Evolutionary conservation across 176 grass and related monocot genomes (phyloP), one percentile per base, ranked within the genome.

Genomic region (Eragrostis curvula): DNA sequence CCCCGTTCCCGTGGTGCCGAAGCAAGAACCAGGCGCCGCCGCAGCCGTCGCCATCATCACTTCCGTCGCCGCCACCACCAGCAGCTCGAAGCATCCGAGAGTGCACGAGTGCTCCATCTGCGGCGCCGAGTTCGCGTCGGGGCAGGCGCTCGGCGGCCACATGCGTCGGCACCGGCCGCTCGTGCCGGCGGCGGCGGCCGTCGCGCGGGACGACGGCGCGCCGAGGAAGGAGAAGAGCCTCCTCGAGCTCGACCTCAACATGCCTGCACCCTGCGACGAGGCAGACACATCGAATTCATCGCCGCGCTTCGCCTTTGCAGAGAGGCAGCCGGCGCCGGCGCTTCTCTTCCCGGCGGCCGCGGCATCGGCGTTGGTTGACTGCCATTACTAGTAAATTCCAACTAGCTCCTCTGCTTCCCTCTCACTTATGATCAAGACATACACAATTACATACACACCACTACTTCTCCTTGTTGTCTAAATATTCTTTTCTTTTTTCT

Each of bases 111-210:
- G 96, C 85, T 89, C 88, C 9, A 89, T 95, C 13, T 98, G 96
- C 53, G 90, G 96, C 15, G 82, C 92, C 3, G 92, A 91, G 88
- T 98, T 98, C 86, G 69, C 66, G 78, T 98, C 96, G 25, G 96
- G 96, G 16, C 96, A 98, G 79, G 96, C 96, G 36, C 86, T 98
- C 7, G 96, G 96, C 42, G 96, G 96, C 1, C 96, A 98, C 81
- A 98, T 98, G 96, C 87, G 96, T 32, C 81, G 92, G 23, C 96
- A 98, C 88, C 86, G 96, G 17, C 94, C 94, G 48, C 86, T 90
- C 0, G 28, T 83, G 42, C 74, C 86, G 20, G 83, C 79, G 20
- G 82, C 75, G 42, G 69, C 86, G 20, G 83, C 79, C 15, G 78
- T 70, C 11, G 66, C 21, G 46, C 65, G 61, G 7, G 79, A 71